Percentiles rank a stretch among this genome's conserved stretches.
Conservation (phyloP, 345 rosid species). For the Pugionium cornutum region DNA sequence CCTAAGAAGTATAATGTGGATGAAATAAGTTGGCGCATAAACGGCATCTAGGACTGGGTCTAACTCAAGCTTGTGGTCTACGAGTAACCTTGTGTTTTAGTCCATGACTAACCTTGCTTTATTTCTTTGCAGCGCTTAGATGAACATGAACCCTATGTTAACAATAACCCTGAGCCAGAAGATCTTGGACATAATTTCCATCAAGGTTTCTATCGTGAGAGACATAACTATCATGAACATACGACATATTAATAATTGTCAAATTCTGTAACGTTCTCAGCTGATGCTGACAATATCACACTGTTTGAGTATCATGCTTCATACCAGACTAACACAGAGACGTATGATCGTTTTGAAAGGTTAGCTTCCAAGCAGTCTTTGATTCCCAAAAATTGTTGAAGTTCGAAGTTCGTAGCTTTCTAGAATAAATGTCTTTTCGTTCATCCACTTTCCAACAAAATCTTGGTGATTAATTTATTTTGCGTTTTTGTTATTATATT, state of each 20-base stretch:
- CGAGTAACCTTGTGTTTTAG: too few species aligned
- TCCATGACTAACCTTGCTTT: background rate
- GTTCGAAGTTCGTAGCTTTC: slow-evolving; percentile 14
- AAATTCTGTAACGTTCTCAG: slow-evolving; percentile 46
- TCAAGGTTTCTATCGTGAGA: slow-evolving; percentile 59
- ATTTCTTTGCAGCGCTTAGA: slow-evolving; percentile 63
- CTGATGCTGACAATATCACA: slow-evolving; percentile 69
- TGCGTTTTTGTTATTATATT: background rate
- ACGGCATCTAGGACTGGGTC: slow-evolving; percentile 39
- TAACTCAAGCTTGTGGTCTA: background rate
- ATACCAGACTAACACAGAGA: slow-evolving; percentile 49
- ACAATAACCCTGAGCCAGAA: slow-evolving; percentile 44
- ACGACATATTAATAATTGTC: slow-evolving; percentile 19
- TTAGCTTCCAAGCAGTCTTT: slow-evolving; percentile 27
- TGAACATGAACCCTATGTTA: slow-evolving; percentile 46
- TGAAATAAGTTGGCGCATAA: slow-evolving; percentile 36
- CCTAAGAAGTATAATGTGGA: slow-evolving; percentile 15
- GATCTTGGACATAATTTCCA: slow-evolving; percentile 50
- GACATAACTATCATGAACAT: slow-evolving; percentile 10
- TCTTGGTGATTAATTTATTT: slow-evolving; percentile 18
- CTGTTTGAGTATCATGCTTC: slow-evolving; percentile 60
- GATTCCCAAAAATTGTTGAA: background rate
- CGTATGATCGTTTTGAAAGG: slow-evolving; percentile 68
- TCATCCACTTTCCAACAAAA: slow-evolving; percentile 24
- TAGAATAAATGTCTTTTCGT: slow-evolving; percentile 11